Conservation (phyloP, 2,329 filamentous ascomycete genomes). For the Phialophora verrucosa region DNA sequence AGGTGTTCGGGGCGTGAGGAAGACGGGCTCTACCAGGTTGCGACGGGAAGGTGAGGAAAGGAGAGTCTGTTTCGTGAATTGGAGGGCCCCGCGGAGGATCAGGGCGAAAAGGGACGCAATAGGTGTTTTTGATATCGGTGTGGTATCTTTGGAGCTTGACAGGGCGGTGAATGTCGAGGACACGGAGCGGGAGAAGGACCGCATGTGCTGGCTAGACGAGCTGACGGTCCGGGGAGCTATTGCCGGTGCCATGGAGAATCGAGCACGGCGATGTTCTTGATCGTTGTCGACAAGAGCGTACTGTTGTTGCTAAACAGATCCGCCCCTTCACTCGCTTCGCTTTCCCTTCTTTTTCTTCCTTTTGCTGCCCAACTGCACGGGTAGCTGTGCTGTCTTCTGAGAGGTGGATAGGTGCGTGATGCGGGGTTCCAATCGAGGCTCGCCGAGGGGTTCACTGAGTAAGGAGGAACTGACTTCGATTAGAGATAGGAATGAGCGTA, state of each 20-base stretch:
- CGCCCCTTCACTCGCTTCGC: neutral
- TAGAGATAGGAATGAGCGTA: neutral
- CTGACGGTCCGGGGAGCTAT: slow-evolving; percentile 19
- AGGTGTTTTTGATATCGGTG: slow-evolving; percentile 20
- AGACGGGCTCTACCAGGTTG: slow-evolving; percentile 22
- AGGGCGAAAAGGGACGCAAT: slow-evolving; percentile 37
- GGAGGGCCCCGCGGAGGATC: slow-evolving; percentile 29
- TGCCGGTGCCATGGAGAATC: slow-evolving; percentile 30
- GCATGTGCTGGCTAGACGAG: slow-evolving; percentile 21
- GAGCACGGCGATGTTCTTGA: neutral
- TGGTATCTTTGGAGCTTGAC: slow-evolving; percentile 17
- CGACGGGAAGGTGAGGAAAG: slow-evolving; percentile 11
- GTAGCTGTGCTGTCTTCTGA: neutral
- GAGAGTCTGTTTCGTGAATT: slow-evolving; percentile 26
- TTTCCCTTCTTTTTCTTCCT: slow-evolving; percentile 12
- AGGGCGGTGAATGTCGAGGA: slow-evolving; percentile 20
- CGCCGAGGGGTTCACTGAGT: neutral
- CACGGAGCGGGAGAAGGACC: slow-evolving; percentile 23
- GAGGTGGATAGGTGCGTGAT: slow-evolving; percentile 5
- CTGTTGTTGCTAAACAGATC: neutral
- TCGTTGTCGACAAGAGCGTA: slow-evolving; percentile 2
- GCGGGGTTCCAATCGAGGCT: slow-evolving; percentile 23
- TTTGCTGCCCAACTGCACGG: slow-evolving; percentile 22
- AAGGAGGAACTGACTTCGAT: slow-evolving; percentile 1
- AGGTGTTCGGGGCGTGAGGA: slow-evolving; percentile 10